phyloP scores from a whole-genome alignment of 176 grass and related monocot species.

The Oryza punctata region DNA sequence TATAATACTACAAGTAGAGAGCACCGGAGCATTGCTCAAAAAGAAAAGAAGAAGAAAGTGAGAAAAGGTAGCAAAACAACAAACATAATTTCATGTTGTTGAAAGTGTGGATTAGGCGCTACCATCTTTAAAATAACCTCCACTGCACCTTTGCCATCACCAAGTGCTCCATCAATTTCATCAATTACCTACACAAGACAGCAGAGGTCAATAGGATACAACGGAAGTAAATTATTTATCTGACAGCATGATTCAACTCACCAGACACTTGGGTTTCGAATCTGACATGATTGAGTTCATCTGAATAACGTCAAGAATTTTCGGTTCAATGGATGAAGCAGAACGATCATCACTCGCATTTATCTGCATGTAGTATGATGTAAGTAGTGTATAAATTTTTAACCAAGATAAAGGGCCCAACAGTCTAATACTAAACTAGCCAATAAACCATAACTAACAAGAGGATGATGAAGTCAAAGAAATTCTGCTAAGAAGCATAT shows the following conservation, averaged over 20 bases:
- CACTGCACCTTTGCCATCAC: slow-evolving; percentile 88
- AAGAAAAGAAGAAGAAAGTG: no score
- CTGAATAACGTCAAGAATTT: slow-evolving; percentile 92
- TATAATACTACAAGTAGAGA: no score
- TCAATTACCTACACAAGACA: slow-evolving; percentile 77
- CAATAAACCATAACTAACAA: slow-evolving; percentile 17
- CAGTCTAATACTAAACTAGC: slow-evolving; percentile 22
- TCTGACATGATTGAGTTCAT: slow-evolving; percentile 98
- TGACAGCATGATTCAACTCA: slow-evolving; percentile 46
- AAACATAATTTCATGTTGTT: not conserved
- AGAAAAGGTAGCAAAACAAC: no score
- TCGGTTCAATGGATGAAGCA: slow-evolving; percentile 84
- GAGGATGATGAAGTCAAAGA: not conserved
- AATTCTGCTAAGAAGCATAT: slow-evolving; percentile 7
- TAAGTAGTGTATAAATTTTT: slow-evolving; percentile 36
- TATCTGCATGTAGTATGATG: slow-evolving; percentile 59
- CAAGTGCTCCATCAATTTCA: slow-evolving; percentile 98
- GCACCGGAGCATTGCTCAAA: no score
- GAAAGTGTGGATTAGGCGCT: slow-evolving; percentile 17
- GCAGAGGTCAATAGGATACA: slow-evolving; percentile 35
- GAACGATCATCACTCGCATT: slow-evolving; percentile 99
- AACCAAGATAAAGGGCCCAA: slow-evolving; percentile 3
- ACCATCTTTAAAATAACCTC: slow-evolving; percentile 98
- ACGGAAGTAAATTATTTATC: slow-evolving; percentile 9
- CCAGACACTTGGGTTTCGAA: slow-evolving; percentile 96